Base-by-base conservation (phyloP, 1,139 yeast species). In the Yamadazyma mexicana region DNA sequence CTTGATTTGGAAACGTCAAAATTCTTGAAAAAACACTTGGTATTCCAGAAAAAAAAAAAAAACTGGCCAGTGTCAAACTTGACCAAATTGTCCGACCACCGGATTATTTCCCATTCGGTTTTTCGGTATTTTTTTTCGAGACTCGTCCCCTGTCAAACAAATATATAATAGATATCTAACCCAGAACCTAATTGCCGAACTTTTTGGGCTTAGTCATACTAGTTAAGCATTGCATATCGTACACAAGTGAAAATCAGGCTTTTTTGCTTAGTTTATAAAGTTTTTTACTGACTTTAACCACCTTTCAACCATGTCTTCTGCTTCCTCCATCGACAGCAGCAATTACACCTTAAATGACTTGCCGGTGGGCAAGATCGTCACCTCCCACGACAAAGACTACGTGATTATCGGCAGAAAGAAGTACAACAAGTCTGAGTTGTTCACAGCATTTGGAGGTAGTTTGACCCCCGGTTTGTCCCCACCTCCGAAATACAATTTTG, bases 371-470 rank as follows among this genome's bases (percentile, higher is more conserved):
- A 54, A 50, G 40, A 44, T 60, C 17, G 45, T 47, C 6, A 40
- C 54, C 22, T 35, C 56, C 9, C 63, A 63, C 12, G 59, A 51
- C 2, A 49, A 52, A 31, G 62, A 61, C 40, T 59, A 38, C 38
- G 43, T 60, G 35, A 51, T 51, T 18, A 58, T 69, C 26, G 72
- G 71, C 4, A 56, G 52, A 37, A 55, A 55, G 28, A 62, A 57
- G 36, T 66, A 59, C 51, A 55, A 51, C 35, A 55, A 54, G 34
- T 50, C 57, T 39, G 74, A 69, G 39, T 59, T 69, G 50, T 58
- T 61, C 61, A 29, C 64, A 23, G 91, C 91, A 10, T 84, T 83
- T 51, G 92, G 89, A 50, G 91, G 91, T 75, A 69, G 77, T 29
- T 56, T 83, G 59, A 79, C 45, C 43, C 44, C 51, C 49, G 52